Conservation (phyloP, 2,329 filamentous ascomycete species). For the Ilyonectria destructans region DNA sequence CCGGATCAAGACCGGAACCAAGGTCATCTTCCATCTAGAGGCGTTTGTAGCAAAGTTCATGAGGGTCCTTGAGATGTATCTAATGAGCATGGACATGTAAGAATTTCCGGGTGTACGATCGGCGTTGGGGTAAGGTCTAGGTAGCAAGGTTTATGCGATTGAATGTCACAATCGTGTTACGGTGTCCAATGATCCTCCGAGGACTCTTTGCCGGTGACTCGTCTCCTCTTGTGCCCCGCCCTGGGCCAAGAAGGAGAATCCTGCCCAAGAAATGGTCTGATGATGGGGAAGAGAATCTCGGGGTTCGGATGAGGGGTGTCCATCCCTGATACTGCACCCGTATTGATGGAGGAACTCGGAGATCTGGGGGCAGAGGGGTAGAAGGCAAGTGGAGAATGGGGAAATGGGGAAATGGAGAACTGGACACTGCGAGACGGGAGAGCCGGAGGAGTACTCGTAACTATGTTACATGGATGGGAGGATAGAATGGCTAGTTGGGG, state of each 20-base stretch:
- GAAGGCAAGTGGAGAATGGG: slow-evolving; percentile 34
- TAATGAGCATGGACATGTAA: slow-evolving; percentile 87
- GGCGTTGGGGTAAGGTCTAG: slow-evolving; percentile 47
- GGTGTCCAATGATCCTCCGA: background rate
- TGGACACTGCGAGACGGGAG: slow-evolving; percentile 9
- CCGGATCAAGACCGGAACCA: slow-evolving; percentile 90
- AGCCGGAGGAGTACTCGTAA: slow-evolving; percentile 1
- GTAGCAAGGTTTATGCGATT: slow-evolving; percentile 35
- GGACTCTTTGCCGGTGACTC: background rate
- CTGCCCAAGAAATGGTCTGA: slow-evolving; percentile 15
- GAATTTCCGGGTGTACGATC: slow-evolving; percentile 25
- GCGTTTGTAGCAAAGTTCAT: slow-evolving; percentile 99
- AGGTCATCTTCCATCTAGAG: slow-evolving; percentile 98
- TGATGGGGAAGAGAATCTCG: slow-evolving; percentile 18
- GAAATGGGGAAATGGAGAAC: slow-evolving; percentile 45
- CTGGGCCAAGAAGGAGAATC: slow-evolving; percentile 10
- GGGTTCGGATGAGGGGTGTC: slow-evolving; percentile 23
- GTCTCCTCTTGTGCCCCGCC: slow-evolving; percentile 12
- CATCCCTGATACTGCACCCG: slow-evolving; percentile 24
- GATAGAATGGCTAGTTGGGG: background rate
- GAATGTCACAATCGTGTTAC: slow-evolving; percentile 26
- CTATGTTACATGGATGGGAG: slow-evolving; percentile 15
- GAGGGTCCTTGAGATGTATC: slow-evolving; percentile 92
- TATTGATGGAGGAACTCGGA: slow-evolving; percentile 26
- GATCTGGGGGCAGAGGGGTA: slow-evolving; percentile 32